Percentiles rank a stretch among this genome's conserved stretches.
These are phyloP conservation scores for Aspergillus nanangensis DNA, from an alignment of 495 filamentous ascomycete species.

Conservation along the genomic window DNA sequence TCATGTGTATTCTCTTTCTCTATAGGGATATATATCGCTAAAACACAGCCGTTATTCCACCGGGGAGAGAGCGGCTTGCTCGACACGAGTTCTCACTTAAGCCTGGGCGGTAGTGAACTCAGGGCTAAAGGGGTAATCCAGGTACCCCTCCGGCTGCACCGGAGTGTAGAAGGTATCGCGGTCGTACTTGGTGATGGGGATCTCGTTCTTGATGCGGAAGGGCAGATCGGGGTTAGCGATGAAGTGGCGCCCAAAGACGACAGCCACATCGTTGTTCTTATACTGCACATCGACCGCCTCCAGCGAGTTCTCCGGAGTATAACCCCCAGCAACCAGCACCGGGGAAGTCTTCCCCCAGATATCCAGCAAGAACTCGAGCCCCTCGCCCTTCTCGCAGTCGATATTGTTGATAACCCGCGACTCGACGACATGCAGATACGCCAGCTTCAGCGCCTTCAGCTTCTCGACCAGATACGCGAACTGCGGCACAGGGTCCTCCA, in stretches of 20 bases:
- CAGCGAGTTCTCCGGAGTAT: conserved; percentile 28
- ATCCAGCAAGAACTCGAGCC: conserved; percentile 37
- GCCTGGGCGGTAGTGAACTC: neutral
- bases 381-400: conserved; percentile 38
- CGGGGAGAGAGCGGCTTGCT: no score
- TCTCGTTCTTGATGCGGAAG: conserved; percentile 50
- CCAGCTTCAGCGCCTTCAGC: conserved; percentile 46
- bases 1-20: no score
- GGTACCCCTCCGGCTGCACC: conserved; percentile 47
- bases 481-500: conserved; percentile 56
- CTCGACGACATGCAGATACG: conserved; percentile 61
- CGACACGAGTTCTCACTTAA: neutral
- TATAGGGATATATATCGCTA: no score
- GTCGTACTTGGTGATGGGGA: conserved; percentile 49
- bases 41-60: no score
- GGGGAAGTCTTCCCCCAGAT: conserved; percentile 39
- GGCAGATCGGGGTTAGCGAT: conserved; percentile 66
- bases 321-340: conserved; percentile 58
- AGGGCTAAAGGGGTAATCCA: conserved; percentile 42
- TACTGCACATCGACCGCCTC: conserved; percentile 45
- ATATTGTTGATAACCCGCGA: conserved; percentile 35
- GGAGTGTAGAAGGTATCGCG: conserved; percentile 51
- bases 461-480: conserved; percentile 50
- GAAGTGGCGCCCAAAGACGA: conserved; percentile 61
- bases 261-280: conserved; percentile 41